Percentiles rank a stretch among this genome's conserved stretches.
phyloP scores from a whole-genome alignment of 805 yeast genomes.

The Candida taoyuanica region DNA sequence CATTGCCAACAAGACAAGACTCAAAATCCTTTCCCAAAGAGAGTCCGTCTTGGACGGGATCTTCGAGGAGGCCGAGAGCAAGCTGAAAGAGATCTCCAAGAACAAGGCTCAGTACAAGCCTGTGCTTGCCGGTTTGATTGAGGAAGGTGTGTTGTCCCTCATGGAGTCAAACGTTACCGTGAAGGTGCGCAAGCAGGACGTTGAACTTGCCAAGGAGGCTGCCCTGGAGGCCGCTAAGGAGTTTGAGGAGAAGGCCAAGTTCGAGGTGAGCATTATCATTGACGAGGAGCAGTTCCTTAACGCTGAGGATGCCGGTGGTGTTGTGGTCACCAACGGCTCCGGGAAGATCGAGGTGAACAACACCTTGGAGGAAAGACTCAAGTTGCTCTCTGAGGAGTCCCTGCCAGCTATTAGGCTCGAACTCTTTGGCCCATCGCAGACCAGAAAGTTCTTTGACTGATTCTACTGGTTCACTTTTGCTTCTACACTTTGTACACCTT shows the following conservation, averaged over 20 bases:
- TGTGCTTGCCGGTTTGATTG: slow-evolving; percentile 70
- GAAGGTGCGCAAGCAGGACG: slow-evolving; percentile 64
- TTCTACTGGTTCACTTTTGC: not conserved
- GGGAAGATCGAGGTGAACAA: slow-evolving; percentile 89
- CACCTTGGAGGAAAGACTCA: slow-evolving; percentile 91
- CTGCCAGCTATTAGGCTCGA: slow-evolving; percentile 91
- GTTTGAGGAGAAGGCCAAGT: slow-evolving; percentile 60
- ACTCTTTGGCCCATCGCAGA: slow-evolving; percentile 75
- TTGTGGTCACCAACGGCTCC: slow-evolving; percentile 57
- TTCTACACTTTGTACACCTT: not conserved
- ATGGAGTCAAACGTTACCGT: slow-evolving; percentile 67
- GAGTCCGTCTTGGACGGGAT: slow-evolving; percentile 74
- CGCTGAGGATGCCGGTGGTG: slow-evolving; percentile 80
- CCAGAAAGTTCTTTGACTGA: slow-evolving; percentile 89
- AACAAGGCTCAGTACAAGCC: slow-evolving; percentile 59
- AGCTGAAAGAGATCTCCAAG: slow-evolving; percentile 54
- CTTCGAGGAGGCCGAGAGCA: slow-evolving; percentile 61
- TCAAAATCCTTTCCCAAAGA: slow-evolving; percentile 81
- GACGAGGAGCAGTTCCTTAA: slow-evolving; percentile 55
- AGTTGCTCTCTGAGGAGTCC: slow-evolving; percentile 74
- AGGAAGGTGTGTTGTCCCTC: slow-evolving; percentile 68
- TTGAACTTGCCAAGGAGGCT: slow-evolving; percentile 52
- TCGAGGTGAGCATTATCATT: slow-evolving; percentile 49
- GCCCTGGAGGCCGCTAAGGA: slow-evolving; percentile 54
- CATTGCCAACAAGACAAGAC: slow-evolving; percentile 90